Conservation (phyloP, 495 filamentous ascomycete species). For the Xylaria telfairii region DNA sequence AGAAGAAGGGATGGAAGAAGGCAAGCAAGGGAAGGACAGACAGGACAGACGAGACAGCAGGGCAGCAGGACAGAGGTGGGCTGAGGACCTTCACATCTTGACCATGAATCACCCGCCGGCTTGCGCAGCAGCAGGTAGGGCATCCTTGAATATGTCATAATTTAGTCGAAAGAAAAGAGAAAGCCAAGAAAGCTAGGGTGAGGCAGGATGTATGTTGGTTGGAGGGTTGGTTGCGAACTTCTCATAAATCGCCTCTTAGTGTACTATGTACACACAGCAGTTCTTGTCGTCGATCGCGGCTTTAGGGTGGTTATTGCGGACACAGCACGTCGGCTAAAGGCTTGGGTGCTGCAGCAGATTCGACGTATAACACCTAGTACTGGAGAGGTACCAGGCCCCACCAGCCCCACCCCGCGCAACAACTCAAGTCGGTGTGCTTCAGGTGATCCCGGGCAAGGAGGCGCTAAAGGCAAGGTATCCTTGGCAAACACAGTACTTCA, state of each 20-base stretch:
- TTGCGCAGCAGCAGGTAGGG: conserved; percentile 7
- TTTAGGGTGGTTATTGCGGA: conserved; percentile 16
- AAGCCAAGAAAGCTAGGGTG: conserved; percentile 22
- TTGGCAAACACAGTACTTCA: background rate
- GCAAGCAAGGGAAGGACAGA: background rate
- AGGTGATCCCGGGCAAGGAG: background rate
- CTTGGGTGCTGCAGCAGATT: conserved; percentile 15
- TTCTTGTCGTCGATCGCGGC: conserved; percentile 20
- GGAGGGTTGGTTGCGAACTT: conserved; percentile 10
- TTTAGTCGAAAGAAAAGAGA: conserved; percentile 15
- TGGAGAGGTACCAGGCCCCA: background rate
- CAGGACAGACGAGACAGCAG: no score
- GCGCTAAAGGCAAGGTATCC: background rate
- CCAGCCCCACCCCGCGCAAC: background rate
- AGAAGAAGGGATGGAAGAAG: background rate
- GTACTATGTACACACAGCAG: background rate
- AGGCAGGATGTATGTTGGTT: conserved; percentile 12
- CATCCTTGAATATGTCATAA: conserved; percentile 24
- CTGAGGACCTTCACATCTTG: conserved; percentile 17
- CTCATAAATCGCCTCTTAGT: conserved; percentile 8
- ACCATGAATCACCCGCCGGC: background rate
- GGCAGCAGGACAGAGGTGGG: conserved; percentile 14
- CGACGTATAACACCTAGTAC: background rate
- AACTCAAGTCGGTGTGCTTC: background rate
- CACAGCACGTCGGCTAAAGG: conserved; percentile 23